Evolutionary conservation across 345 rosid species (phyloP).

Genomic region (Barbarea vulgaris): DNA sequence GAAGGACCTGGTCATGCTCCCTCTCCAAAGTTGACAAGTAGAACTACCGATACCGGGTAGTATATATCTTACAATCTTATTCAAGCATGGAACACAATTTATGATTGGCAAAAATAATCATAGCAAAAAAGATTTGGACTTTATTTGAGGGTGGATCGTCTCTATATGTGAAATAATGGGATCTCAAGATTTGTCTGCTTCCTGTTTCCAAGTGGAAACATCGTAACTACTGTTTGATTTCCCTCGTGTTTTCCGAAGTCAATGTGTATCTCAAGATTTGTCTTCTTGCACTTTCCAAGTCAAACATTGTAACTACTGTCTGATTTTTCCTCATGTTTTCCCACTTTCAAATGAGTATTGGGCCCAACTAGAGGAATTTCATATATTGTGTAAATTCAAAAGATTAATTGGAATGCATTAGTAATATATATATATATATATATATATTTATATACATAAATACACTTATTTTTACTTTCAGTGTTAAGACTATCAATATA

Average conservation of each 20-base stretch:
- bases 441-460: too few relatives aligned
- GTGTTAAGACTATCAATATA: not conserved
- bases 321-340: conserved; percentile 24
- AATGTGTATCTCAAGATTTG: conserved; percentile 28
- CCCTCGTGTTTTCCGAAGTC: not conserved
- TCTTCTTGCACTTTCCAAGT: conserved; percentile 35
- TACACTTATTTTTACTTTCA: not conserved
- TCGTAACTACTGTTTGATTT: conserved; percentile 35
- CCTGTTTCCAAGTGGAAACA: conserved; percentile 24
- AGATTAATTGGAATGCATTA: too few relatives aligned
- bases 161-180: conserved; percentile 20
- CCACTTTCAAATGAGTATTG: conserved; percentile 20
- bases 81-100: not conserved
- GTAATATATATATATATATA: too few relatives aligned
- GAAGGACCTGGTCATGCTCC: not conserved
- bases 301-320: conserved; percentile 39
- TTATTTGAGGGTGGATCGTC: conserved; percentile 30
- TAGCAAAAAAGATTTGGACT: conserved; percentile 16
- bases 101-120: conserved; percentile 16
- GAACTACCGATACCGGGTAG: not conserved
- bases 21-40: not conserved
- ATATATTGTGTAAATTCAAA: not conserved
- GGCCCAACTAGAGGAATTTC: conserved; percentile 8
- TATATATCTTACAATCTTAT: conserved; percentile 11
- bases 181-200: conserved; percentile 30